These are phyloP conservation scores for Phytophthora aleatoria DNA, from an alignment of 352 stramenopile genomes.

Conservation along the genomic window DNA sequence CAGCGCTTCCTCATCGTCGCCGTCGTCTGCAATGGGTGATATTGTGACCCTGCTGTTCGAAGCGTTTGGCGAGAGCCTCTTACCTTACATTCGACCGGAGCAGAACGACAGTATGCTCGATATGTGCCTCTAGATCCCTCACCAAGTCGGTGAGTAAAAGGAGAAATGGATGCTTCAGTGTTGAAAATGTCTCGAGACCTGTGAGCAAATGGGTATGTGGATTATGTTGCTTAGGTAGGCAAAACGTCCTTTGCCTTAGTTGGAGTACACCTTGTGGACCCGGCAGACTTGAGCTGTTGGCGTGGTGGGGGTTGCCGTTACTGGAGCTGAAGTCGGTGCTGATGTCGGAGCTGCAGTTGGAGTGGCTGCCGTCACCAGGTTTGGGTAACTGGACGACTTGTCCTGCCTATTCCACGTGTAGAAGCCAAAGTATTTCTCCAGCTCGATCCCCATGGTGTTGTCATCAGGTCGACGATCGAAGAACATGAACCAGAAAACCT, in stretches of 20 bases:
- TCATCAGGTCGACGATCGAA: slow-evolving; percentile 68
- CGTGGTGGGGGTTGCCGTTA: background rate
- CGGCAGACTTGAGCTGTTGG: slow-evolving; percentile 30
- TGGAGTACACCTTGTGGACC: slow-evolving; percentile 41
- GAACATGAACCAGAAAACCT: slow-evolving; percentile 85
- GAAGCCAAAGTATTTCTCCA: slow-evolving; percentile 82
- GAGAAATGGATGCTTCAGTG: slow-evolving; percentile 19
- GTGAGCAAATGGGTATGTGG: background rate
- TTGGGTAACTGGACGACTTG: slow-evolving; percentile 53
- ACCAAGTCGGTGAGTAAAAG: background rate
- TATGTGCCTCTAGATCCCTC: slow-evolving; percentile 43
- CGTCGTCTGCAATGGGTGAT: slow-evolving; percentile 44
- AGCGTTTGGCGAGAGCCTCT: slow-evolving; percentile 77
- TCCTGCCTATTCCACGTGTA: slow-evolving; percentile 48
- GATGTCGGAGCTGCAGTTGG: slow-evolving; percentile 18
- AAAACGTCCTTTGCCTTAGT: slow-evolving; percentile 3
- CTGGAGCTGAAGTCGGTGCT: slow-evolving; percentile 2
- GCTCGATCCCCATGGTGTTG: slow-evolving; percentile 46
- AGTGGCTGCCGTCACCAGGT: slow-evolving; percentile 18
- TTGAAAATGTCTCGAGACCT: slow-evolving; percentile 6
- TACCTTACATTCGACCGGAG: slow-evolving; percentile 75
- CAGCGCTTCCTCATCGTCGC: slow-evolving; percentile 31
- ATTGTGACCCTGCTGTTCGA: slow-evolving; percentile 74
- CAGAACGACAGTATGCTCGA: slow-evolving; percentile 49
- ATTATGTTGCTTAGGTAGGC: background rate